Evolutionary conservation across 1,284 basidiomycete species (phyloP), one percentile per base, ranked within the genome.

Genomic region (Kwoniella shivajii): DNA sequence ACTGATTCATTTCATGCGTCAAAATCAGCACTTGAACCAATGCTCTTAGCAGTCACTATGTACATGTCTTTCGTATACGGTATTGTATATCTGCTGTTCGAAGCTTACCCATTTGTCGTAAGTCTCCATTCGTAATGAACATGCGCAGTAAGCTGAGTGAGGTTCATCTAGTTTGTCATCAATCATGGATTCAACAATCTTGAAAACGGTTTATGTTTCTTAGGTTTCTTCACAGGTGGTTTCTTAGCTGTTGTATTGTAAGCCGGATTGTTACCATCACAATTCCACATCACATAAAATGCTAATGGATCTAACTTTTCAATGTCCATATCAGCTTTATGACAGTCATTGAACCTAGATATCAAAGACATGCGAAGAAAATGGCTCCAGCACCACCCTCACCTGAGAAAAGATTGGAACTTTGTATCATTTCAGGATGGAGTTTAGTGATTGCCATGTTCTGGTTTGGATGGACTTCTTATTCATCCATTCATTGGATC

Each of bases 31-130:
- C 77, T 78, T n/a, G 90, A 92, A 71, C 89, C 89, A 0, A 90
- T 92, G 84, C 77, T 92, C 7, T 75, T 88, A 9, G 83, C 84
- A 10, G 77, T 88, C 39, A 90, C 88, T 0, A 38, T 85, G 7
- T 91, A 89, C 76, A 82, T 89, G 73, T 68, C 71, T 6, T 79
- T 77, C 57, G 71, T 78, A 10, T 78, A 77, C 59, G 75, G 73
- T 50, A 56, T 75, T 26, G 69, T 76, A 4, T 76, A 76, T 55
- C 66, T 76, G 0, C 53, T 76, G 10, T 73, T 78, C 64, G 72
- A 78, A 53, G 72, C 70, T 5, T 74, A 77, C 59, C 82, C 81
- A 1, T 79, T 81, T 58, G 80, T 61, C 13, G 58, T 59, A 34
- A 38, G 57, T 59, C n/a, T 7, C 11, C 45, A 18, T n/a, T 20